Evolutionary conservation across 1,284 basidiomycete genomes (phyloP).

Genomic region (Vanrija pseudolonga): DNA sequence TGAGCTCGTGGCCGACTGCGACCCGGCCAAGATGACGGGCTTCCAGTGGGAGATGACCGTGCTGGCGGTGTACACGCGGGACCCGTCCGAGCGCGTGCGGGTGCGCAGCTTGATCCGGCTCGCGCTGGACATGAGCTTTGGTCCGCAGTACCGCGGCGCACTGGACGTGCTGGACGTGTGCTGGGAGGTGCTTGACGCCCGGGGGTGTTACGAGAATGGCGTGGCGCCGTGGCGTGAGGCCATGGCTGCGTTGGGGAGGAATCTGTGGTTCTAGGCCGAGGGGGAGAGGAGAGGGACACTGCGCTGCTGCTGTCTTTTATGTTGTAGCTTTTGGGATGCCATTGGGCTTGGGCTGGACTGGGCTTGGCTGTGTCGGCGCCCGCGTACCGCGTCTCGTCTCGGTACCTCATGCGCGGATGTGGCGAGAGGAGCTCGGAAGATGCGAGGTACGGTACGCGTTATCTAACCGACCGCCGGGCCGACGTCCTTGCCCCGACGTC

Average conservation of each 20-base stretch:
- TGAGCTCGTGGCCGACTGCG: slow-evolving; percentile 18
- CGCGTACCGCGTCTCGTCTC: no score
- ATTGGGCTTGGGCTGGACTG: no score
- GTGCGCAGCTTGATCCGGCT: slow-evolving; percentile 6
- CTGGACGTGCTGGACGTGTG: slow-evolving; percentile 14
- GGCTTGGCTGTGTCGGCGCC: no score
- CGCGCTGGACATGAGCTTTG: slow-evolving; percentile 11
- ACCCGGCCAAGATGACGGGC: slow-evolving; percentile 9
- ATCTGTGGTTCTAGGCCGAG: slow-evolving; percentile 2
- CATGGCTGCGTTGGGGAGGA: slow-evolving; percentile 10
- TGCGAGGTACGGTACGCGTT: no score
- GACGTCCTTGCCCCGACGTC: no score
- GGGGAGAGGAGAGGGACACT: background rate
- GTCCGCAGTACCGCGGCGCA: slow-evolving; percentile 7
- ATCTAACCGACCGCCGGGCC: no score
- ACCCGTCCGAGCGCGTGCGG: background rate
- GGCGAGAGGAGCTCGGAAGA: no score
- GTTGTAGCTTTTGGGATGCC: no score
- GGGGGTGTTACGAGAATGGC: slow-evolving; percentile 17
- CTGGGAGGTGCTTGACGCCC: slow-evolving; percentile 14
- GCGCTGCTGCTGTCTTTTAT: no score
- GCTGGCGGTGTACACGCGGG: slow-evolving; percentile 14
- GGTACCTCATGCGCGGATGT: no score
- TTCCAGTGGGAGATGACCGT: slow-evolving; percentile 19
- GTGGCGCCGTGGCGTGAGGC: slow-evolving; percentile 22